A percentile compares a stretch with the other conserved stretches of the same genome.
Conservation (phyloP, 129 eudicot genomes). For the Tanacetum coccineum region DNA sequence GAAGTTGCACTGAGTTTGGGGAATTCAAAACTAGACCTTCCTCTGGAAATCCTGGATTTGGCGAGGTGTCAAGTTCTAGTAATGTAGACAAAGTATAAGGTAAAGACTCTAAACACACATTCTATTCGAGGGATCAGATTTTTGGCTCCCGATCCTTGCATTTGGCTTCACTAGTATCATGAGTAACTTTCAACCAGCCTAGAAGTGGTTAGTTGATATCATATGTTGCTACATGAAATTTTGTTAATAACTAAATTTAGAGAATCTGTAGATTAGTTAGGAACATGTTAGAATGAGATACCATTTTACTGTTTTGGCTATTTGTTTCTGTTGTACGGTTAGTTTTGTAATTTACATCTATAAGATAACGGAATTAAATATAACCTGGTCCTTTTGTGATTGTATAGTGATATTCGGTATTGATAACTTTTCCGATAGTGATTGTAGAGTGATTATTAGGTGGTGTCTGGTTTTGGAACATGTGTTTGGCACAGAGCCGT, state of each 20-base stretch:
- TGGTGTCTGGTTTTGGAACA: not conserved
- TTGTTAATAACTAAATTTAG: slow-evolving; percentile 18
- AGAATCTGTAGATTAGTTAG: slow-evolving; percentile 28
- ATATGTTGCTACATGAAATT: slow-evolving; percentile 18
- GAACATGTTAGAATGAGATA: slow-evolving; percentile 22
- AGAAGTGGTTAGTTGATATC: slow-evolving; percentile 10
- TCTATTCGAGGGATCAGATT: not conserved
- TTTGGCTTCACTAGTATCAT: not conserved
- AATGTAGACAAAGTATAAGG: slow-evolving; percentile 22
- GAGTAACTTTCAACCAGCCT: slow-evolving; percentile 1
- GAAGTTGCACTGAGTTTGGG: slow-evolving; percentile 70
- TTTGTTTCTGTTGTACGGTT: not conserved
- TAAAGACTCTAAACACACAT: not conserved
- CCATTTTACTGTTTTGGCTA: slow-evolving; percentile 17
- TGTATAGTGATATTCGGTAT: too few species aligned
- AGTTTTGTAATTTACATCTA: not conserved
- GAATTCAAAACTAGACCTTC: slow-evolving; percentile 36
- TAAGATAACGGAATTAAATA: not conserved
- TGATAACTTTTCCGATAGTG: too few species aligned
- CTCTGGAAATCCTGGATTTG: slow-evolving; percentile 40
- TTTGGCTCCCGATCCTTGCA: not conserved
- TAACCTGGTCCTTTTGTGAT: too few species aligned
- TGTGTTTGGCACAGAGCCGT: too few species aligned
- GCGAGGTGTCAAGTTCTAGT: slow-evolving; percentile 40
- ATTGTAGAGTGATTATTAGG: not conserved